phyloP scores from a whole-genome alignment of 768 basidiomycete genomes.

The Termitomyces sp. region DNA sequence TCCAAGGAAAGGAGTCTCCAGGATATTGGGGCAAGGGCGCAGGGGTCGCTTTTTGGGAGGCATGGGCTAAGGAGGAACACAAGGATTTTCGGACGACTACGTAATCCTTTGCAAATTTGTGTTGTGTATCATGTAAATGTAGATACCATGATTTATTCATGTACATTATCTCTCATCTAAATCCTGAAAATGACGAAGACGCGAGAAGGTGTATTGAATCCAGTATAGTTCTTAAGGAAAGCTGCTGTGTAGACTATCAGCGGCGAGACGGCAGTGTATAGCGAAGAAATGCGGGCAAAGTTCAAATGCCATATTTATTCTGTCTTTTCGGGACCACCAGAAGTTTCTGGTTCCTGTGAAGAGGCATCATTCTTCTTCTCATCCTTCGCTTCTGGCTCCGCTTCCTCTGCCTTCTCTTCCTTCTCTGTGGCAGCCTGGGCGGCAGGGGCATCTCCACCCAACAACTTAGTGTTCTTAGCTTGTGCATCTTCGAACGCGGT shows the following conservation, averaged over 20 bases:
- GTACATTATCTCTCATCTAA: slow-evolving; percentile 4
- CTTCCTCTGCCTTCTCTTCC: slow-evolving; percentile 14
- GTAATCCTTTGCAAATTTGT: not conserved
- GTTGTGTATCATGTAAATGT: slow-evolving; percentile 9
- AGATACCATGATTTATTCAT: slow-evolving; percentile 6
- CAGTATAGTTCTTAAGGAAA: slow-evolving; percentile 8
- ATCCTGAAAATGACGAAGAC: not conserved
- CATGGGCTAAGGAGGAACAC: slow-evolving; percentile 68
- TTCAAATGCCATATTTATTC: slow-evolving; percentile 7
- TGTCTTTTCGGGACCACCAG: slow-evolving; percentile 21
- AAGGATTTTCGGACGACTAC: slow-evolving; percentile 4
- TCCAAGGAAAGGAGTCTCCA: slow-evolving; percentile 55
- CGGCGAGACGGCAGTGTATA: slow-evolving; percentile 14
- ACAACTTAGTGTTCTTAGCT: slow-evolving; percentile 51
- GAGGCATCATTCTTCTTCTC: slow-evolving; percentile 19
- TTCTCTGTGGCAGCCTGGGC: slow-evolving; percentile 26
- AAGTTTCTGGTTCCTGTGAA: slow-evolving; percentile 15
- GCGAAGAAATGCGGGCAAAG: not conserved
- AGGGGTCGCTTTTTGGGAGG: slow-evolving; percentile 64
- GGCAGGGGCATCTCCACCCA: slow-evolving; percentile 17
- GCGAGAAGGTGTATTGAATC: slow-evolving; percentile 6
- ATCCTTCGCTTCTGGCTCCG: slow-evolving; percentile 5
- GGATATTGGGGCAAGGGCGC: slow-evolving; percentile 74
- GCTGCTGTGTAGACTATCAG: slow-evolving; percentile 19
- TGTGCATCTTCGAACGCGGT: slow-evolving; percentile 82